phyloP scores from a whole-genome alignment of 176 grass and related monocot species.

The Ensete glaucum region DNA sequence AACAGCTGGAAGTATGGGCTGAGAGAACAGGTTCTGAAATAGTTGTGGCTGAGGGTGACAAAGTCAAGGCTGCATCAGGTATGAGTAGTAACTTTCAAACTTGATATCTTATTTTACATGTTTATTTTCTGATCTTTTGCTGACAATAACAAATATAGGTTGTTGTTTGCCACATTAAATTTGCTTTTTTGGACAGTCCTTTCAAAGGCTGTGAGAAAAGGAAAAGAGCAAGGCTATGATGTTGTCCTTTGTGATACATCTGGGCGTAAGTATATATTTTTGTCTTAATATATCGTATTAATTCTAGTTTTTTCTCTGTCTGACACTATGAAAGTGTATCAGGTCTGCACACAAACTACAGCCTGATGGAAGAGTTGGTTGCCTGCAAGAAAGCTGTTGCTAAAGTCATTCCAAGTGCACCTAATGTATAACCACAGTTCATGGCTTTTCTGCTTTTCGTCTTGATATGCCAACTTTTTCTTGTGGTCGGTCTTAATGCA shows the following conservation, averaged over 20 bases:
- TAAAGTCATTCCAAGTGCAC: constrained; percentile 78
- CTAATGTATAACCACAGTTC: constrained; percentile 48
- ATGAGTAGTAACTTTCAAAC: constrained; percentile 9
- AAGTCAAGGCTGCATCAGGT: constrained; percentile 72
- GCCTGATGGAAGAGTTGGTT: constrained; percentile 89
- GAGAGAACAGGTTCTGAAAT: constrained; percentile 85
- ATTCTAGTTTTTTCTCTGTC: background rate
- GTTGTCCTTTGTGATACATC: constrained; percentile 92
- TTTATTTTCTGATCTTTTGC: background rate
- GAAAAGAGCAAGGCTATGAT: constrained; percentile 77
- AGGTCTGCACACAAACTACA: constrained; percentile 99
- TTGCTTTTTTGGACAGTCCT: constrained; percentile 74
- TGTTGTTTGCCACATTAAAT: constrained; percentile 40
- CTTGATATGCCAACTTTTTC: background rate
- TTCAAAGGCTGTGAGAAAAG: constrained; percentile 84
- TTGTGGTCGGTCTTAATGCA: background rate
- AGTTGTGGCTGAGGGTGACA: constrained; percentile 61
- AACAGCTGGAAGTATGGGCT: constrained; percentile 96
- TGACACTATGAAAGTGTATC: constrained; percentile 3
- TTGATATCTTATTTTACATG: background rate
- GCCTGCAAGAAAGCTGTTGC: constrained; percentile 75
- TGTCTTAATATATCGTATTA: background rate
- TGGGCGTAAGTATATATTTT: constrained; percentile 54
- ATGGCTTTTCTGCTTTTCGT: background rate
- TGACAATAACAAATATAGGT: background rate